Base-by-base conservation (phyloP, 768 basidiomycete genomes). In the Tubosaeta sp. region DNA sequence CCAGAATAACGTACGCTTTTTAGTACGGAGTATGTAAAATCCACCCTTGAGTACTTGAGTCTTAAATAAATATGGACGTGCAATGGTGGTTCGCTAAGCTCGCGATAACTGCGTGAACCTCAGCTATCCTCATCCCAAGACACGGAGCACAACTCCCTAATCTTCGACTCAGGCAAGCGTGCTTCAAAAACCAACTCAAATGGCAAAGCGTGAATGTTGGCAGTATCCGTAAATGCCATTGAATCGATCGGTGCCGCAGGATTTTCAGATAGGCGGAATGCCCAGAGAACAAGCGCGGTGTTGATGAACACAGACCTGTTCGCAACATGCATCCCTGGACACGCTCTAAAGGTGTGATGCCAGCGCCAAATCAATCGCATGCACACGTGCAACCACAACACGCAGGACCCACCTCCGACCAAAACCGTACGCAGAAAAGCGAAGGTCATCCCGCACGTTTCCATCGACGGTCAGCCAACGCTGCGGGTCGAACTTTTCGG, bases 261-360 rank as follows among this genome's bases (percentile, higher is more conserved):
- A 52, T 83, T 78, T 29, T 76, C 60, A 5, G 65, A 70, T 29
- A 87, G 65, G 0, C 65, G 73, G 70, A 86, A 86, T 0, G 83
- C 77, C 82, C 84, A 86, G 10, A 84, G 72, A 10, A 81, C 64
- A 16, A 84, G 69, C 0, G 84, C 81, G 0, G 82, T 79, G 57
- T 82, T 86, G 44, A 86, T 70, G 62, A 82, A 84, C 0, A 86
- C 61, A 2, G 85, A 85, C 12, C 62, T 53, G 13, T 72, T 61
- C 6, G 66, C 64, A 11, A 65, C 46, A 60, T 83, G 76, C 53
- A 77, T 75, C 1, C 59, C 59, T 2, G 59, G 59, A 38, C 59
- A 60, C 19, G 50, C 52, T 43, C 59, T 60, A 35, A 22, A 22
- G 22, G 22, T 22, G 22, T 9, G 29, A 19, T 6, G 17, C 5